Evolutionary conservation across 495 filamentous ascomycete species (phyloP), one percentile per base, ranked within the genome.

Genomic region (Xylaria palmicola): DNA sequence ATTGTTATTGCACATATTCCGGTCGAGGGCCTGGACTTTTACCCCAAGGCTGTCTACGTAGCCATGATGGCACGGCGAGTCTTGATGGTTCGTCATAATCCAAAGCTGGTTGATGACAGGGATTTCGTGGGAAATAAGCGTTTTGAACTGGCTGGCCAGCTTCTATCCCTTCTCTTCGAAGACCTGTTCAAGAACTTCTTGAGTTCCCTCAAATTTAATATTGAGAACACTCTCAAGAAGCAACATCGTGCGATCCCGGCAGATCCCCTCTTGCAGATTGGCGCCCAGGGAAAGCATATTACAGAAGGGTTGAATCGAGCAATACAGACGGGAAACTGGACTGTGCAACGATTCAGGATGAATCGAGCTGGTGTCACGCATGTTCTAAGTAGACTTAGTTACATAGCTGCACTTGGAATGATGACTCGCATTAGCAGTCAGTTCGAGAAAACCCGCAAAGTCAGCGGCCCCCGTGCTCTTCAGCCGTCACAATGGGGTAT

Each of bases 361-460:
- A 93, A 97, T 69, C 84, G 94, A 73, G 94, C 94, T 20, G 94
- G 94, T 67, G 92, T 99, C 9, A 96, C 94, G 3, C 94, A 99
- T 73, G 92, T 99, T 56, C 80, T 99, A 17, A 97, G 93, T 77
- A 86, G 94, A 43, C 78, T 98, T 45, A 97, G 92, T 72, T 99
- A 97, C 69, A 97, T 98, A 76, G 90, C 89, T 65, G 95, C 95
- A 10, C 83, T 99, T n/a, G 95, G 95, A 57, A 98, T 98, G 95
- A 98, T 99, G 95, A 98, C 95, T 10, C 86, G 94, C 66, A 98
- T 98, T 65, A 93, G 87, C 77, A 95, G 90, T 83, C 94, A 98
- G 77, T 98, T 99, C 70, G 94, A 98, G 71, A 98, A 98, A 81
- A 97, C 93, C 2, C 79, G 94, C 64, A 99, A 99, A 72, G 90